A percentile compares a stretch with the other conserved stretches of the same genome.
Conservation (phyloP, 441 rosid genomes). For the Aleurites moluccanus region DNA sequence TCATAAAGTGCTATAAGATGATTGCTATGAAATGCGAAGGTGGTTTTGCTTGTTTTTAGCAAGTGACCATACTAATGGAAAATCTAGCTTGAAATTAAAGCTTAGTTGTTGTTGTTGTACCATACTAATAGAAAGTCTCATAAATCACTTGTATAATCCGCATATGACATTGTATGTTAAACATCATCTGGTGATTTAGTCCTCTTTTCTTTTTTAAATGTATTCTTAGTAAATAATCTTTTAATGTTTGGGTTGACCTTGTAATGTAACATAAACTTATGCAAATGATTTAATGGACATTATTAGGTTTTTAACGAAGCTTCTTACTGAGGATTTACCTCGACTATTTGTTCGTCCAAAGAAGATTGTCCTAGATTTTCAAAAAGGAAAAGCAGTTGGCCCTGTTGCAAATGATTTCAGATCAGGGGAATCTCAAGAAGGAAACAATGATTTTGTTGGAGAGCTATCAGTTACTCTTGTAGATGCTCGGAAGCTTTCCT, state of each 20-base stretch:
- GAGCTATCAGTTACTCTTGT: constrained; percentile 92
- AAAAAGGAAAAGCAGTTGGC: constrained; percentile 91
- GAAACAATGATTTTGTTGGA: constrained; percentile 86
- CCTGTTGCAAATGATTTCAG: constrained; percentile 62
- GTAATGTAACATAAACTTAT: not conserved
- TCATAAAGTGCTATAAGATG: not conserved
- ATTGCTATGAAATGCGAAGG: not conserved
- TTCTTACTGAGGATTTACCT: constrained; percentile 93
- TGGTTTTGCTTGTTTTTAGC: not conserved
- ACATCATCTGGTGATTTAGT: not conserved
- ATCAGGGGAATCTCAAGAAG: constrained; percentile 85
- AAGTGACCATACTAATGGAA: not conserved
- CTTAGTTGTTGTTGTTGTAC: too few species aligned
- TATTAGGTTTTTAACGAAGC: constrained; percentile 86
- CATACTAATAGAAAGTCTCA: too few species aligned
- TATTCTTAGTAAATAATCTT: not conserved
- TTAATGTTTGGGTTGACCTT: not conserved
- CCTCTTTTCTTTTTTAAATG: not conserved
- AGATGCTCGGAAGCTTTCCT: constrained; percentile 83
- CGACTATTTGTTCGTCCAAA: constrained; percentile 89
- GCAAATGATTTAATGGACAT: constrained; percentile 10
- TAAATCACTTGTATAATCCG: not conserved
- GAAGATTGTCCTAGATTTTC: constrained; percentile 95
- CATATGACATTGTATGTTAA: not conserved
- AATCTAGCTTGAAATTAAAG: not conserved